phyloP scores from a whole-genome alignment of 371 early-diverging fungal species.

The Coelomomyces lativittatus region DNA sequence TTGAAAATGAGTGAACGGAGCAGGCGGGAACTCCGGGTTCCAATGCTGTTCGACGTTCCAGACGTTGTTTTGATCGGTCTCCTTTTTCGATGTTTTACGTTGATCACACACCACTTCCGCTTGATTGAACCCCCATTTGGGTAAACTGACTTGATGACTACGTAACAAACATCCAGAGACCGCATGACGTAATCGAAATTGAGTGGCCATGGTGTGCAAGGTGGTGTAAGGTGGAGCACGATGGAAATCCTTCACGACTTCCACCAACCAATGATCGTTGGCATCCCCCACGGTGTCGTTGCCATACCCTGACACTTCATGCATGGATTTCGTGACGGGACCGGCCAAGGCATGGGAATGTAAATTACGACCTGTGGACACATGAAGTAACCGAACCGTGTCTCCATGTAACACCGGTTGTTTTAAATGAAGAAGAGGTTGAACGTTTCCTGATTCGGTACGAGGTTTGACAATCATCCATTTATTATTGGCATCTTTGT shows the following conservation, averaged over 20 bases:
- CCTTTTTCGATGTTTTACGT: constrained; percentile 30
- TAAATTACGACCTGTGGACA: constrained; percentile 50
- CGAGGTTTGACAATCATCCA: constrained; percentile 47
- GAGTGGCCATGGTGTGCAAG: constrained; percentile 56
- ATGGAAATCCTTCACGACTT: constrained; percentile 51
- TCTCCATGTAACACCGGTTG: constrained; percentile 35
- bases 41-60: constrained; percentile 95
- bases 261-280: constrained; percentile 80
- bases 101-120: constrained; percentile 78
- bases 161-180: constrained; percentile 67
- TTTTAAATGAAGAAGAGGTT: neutral
- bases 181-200: constrained; percentile 68
- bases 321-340: constrained; percentile 59
- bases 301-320: constrained; percentile 78
- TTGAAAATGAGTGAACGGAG: constrained; percentile 31
- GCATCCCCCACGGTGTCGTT: constrained; percentile 48
- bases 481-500: constrained; percentile 92
- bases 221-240: constrained; percentile 17
- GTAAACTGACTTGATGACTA: constrained; percentile 58
- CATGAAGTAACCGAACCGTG: constrained; percentile 64
- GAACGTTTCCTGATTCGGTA: constrained; percentile 2
- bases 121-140: constrained; percentile 98
- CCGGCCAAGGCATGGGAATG: constrained; percentile 69
- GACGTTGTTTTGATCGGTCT: constrained; percentile 42
- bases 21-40: constrained; percentile 50